Conservation (phyloP, 2,329 filamentous ascomycete genomes). For the Rhinocladiella mackenziei region DNA sequence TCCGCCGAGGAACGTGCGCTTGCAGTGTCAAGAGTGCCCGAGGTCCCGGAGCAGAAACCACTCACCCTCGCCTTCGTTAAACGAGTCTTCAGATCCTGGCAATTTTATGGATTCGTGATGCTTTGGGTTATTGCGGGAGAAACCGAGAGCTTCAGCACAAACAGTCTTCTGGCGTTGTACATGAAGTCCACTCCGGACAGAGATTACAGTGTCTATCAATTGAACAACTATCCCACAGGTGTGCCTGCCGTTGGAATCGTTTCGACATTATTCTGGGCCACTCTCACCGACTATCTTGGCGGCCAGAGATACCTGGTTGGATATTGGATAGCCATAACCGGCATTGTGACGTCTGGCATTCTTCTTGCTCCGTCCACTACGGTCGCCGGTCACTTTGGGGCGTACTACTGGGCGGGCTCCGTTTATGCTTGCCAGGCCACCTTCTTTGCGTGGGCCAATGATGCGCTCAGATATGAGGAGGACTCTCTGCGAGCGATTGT, state of each 20-base stretch:
- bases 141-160: conserved; percentile 58
- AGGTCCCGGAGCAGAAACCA: conserved; percentile 19
- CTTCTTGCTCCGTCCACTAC: conserved; percentile 15
- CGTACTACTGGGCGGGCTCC: conserved; percentile 22
- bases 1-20: conserved; percentile 33
- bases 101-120: conserved; percentile 38
- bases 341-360: conserved; percentile 21
- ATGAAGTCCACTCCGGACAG: conserved; percentile 12
- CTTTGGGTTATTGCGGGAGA: conserved; percentile 63
- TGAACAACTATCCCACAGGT: conserved; percentile 25
- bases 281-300: conserved; percentile 32
- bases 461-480: conserved; percentile 39
- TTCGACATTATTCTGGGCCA: conserved; percentile 22
- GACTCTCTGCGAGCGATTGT: conserved; percentile 23
- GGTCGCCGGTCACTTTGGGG: conserved; percentile 38
- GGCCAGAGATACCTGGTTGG: conserved; percentile 23
- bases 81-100: conserved; percentile 36
- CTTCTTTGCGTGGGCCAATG: conserved; percentile 26
- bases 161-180: conserved; percentile 20
- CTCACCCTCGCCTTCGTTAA: conserved; percentile 31
- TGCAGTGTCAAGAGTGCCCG: conserved; percentile 34
- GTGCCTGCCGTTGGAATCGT: conserved; percentile 23
- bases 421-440: conserved; percentile 24
- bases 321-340: conserved; percentile 21
- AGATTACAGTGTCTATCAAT: conserved; percentile 17